Evolutionary conservation across 441 rosid genomes (phyloP), one percentile per base, ranked within the genome.

Genomic region (Populus hybrid): DNA sequence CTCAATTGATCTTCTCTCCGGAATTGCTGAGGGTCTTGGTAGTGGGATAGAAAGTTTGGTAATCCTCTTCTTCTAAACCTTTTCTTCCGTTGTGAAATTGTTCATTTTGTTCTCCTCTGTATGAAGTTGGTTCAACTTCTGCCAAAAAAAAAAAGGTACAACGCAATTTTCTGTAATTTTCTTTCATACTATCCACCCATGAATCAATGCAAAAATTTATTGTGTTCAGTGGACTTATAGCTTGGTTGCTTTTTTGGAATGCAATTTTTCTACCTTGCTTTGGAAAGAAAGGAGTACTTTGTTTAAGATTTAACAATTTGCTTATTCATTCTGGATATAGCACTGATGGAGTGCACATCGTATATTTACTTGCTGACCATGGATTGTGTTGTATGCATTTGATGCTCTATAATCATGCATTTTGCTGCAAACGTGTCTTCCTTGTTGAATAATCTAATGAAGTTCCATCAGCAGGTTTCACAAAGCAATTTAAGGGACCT

Each of bases 21-120:
- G 99, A 82, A 93, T 97, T 80, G 82, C 90, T 7, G 99, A 94
- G 84, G 97, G 99, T 79, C 99, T 97, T 82, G 90, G 93, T 69
- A 86, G 93, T 84, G 94, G 97, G 80, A 89, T 97, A 72, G 98
- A 94, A 87, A 90, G 94, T 87, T 87, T 97, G 99, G 99, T 97
- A 90, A 64, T 75, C 64, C 72, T 40, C 79, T 86, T 40, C 79
- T 86, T 74, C 71, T 56, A 7, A 50, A 20, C 31, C 77, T 68
- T 45, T 65, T 23, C 59, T 65, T 56, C 38, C 29, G 10, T 36
- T 69, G 29, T 72, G 64, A 9, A 24, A 56, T 66, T 73, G 2
- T 12, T 74, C 8, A 24, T 21, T 65, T 45, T 73, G 7, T 72
- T 72, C 73, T 79, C 31, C 21, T 9, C 28, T n/a, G 2, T 70